Conservation (phyloP, 1,284 basidiomycete genomes). For the Ceratobasidium sp. region DNA sequence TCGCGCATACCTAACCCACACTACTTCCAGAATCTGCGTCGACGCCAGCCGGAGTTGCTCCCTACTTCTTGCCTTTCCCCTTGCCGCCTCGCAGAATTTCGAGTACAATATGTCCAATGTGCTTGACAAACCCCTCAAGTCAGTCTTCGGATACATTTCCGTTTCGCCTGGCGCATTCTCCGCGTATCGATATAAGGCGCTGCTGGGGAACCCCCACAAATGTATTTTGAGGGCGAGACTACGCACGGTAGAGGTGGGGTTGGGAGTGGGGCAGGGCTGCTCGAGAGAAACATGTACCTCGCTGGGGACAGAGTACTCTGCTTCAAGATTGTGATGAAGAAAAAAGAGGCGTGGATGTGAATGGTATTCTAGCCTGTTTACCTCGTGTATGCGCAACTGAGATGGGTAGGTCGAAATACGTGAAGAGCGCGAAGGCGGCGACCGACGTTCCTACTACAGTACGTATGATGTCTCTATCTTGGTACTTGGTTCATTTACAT, state of each 20-base stretch:
- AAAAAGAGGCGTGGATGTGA: slow-evolving; percentile 54
- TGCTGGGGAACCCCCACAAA: slow-evolving; percentile 23
- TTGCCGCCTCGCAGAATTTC: slow-evolving; percentile 92
- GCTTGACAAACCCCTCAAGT: slow-evolving; percentile 92
- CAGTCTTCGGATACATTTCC: slow-evolving; percentile 91
- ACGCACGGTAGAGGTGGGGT: slow-evolving; percentile 73
- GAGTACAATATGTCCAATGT: slow-evolving; percentile 96
- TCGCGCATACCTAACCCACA: neutral
- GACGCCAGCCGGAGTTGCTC: slow-evolving; percentile 83
- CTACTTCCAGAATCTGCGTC: slow-evolving; percentile 75
- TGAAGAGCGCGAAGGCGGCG: too few relatives aligned
- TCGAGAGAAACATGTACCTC: slow-evolving; percentile 63
- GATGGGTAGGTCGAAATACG: slow-evolving; percentile 54
- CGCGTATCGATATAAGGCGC: slow-evolving; percentile 77
- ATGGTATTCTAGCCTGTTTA: slow-evolving; percentile 52
- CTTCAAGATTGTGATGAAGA: too few relatives aligned
- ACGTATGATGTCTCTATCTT: slow-evolving; percentile 31
- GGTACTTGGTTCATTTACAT: slow-evolving; percentile 31
- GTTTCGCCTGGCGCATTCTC: slow-evolving; percentile 89
- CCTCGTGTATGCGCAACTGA: slow-evolving; percentile 31
- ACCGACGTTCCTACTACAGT: slow-evolving; percentile 55
- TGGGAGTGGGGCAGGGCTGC: slow-evolving; percentile 72
- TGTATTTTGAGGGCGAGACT: slow-evolving; percentile 68
- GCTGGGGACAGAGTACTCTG: too few relatives aligned
- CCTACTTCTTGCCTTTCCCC: slow-evolving; percentile 82